Evolutionary conservation across 805 yeast genomes (phyloP).

Genomic region (Maudiozyma bulderi): DNA sequence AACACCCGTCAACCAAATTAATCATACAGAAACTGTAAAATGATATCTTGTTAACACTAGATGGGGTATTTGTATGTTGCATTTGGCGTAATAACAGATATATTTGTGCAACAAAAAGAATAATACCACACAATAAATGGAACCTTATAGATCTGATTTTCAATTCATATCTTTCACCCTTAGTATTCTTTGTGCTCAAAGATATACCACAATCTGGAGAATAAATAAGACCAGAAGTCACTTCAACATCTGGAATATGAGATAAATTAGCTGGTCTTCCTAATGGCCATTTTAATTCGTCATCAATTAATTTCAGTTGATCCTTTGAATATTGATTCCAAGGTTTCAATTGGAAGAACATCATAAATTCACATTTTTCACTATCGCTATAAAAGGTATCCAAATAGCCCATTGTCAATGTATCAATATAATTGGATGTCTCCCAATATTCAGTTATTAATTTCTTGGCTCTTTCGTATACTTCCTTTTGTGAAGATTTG

Average conservation of each 20-base stretch:
- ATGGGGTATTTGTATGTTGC: slow-evolving; percentile 66
- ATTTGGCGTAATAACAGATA: slow-evolving; percentile 57
- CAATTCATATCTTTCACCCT: slow-evolving; percentile 51
- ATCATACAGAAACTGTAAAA: slow-evolving; percentile 58
- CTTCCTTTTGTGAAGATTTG: slow-evolving; percentile 31
- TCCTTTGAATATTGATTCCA: slow-evolving; percentile 39
- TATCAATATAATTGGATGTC: slow-evolving; percentile 33
- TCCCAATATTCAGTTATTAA: slow-evolving; percentile 38
- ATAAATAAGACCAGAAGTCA: slow-evolving; percentile 53
- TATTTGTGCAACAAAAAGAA: slow-evolving; percentile 43
- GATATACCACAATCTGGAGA: slow-evolving; percentile 84
- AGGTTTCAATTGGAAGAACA: slow-evolving; percentile 60
- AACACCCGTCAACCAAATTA: slow-evolving; percentile 57
- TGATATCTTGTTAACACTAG: slow-evolving; percentile 65
- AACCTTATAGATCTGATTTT: slow-evolving; percentile 32
- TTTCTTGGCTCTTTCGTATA: slow-evolving; percentile 38
- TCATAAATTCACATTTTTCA: slow-evolving; percentile 58
- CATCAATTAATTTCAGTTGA: slow-evolving; percentile 55
- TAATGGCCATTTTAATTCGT: slow-evolving; percentile 61
- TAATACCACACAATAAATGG: slow-evolving; percentile 35
- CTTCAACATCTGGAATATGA: slow-evolving; percentile 43
- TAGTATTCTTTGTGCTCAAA: slow-evolving; percentile 30
- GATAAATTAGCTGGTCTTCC: slow-evolving; percentile 60
- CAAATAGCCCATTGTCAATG: slow-evolving; percentile 37
- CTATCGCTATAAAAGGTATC: slow-evolving; percentile 24